Evolutionary conservation across 495 filamentous ascomycete genomes (phyloP).

Genomic region (Elaphomyces granulatus): DNA sequence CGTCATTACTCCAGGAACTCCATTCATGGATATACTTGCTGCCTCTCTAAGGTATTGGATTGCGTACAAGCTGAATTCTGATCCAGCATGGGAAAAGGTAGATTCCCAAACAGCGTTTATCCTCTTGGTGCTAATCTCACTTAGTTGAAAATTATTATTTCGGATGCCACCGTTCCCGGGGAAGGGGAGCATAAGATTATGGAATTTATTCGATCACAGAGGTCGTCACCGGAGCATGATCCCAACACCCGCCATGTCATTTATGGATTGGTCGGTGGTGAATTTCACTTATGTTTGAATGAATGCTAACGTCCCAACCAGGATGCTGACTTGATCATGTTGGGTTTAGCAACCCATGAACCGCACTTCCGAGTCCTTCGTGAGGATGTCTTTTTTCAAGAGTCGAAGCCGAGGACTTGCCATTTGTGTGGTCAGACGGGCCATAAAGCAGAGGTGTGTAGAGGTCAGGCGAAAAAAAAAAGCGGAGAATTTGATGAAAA

Average conservation of each 20-base stretch:
- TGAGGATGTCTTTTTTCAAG: slow-evolving; percentile 92
- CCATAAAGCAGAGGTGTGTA: slow-evolving; percentile 72
- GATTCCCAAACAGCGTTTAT: slow-evolving; percentile 1
- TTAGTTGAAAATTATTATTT: slow-evolving; percentile 88
- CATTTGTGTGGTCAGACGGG: slow-evolving; percentile 80
- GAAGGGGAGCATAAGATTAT: slow-evolving; percentile 99
- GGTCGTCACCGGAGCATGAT: slow-evolving; percentile 76
- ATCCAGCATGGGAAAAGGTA: slow-evolving; percentile 87
- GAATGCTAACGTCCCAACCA: slow-evolving; percentile 15
- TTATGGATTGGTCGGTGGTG: slow-evolving; percentile 49
- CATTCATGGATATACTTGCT: slow-evolving; percentile 96
- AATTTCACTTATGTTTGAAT: background rate
- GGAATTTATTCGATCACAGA: slow-evolving; percentile 92
- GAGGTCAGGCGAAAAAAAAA: slow-evolving; percentile 70
- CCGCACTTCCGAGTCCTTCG: slow-evolving; percentile 93
- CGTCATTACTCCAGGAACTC: slow-evolving; percentile 93
- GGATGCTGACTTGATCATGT: slow-evolving; percentile 98
- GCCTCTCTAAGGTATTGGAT: slow-evolving; percentile 89
- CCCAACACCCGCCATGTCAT: slow-evolving; percentile 95
- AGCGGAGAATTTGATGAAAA: slow-evolving; percentile 78
- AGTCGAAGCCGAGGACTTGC: slow-evolving; percentile 66
- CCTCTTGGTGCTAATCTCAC: slow-evolving; percentile 11
- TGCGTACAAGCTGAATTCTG: slow-evolving; percentile 90
- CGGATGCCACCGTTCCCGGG: slow-evolving; percentile 91
- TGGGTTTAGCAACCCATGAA: slow-evolving; percentile 92